Conservation (phyloP, 345 rosid species). For the Lepidium didymum region DNA sequence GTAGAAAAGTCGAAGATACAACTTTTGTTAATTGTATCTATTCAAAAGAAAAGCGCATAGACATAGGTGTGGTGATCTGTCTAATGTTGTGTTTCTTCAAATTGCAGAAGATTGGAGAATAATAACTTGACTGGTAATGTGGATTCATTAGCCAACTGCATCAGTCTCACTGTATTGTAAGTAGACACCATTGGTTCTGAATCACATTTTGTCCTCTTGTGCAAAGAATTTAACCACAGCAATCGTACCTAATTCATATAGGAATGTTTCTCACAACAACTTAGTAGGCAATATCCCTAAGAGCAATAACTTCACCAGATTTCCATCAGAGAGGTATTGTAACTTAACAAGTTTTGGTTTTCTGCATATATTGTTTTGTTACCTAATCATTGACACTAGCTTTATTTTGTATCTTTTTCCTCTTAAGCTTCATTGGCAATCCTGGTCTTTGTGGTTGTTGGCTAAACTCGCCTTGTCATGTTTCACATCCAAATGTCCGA, state of each 20-base stretch:
- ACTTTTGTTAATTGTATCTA: neutral
- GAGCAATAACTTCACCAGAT: slow-evolving; percentile 71
- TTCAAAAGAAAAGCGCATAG: neutral
- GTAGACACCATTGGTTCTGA: slow-evolving; percentile 19
- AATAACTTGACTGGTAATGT: slow-evolving; percentile 86
- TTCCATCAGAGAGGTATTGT: slow-evolving; percentile 59
- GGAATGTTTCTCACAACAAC: slow-evolving; percentile 83
- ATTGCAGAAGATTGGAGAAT: slow-evolving; percentile 65
- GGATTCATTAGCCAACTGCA: slow-evolving; percentile 56
- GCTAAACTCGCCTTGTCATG: slow-evolving; percentile 58
- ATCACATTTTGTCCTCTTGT: neutral
- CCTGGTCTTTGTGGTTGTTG: slow-evolving; percentile 75
- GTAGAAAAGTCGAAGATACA: neutral
- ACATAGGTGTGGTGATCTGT: neutral
- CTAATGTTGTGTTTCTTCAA: neutral
- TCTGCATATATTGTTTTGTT: neutral
- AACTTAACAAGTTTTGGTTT: neutral
- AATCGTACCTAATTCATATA: slow-evolving; percentile 22
- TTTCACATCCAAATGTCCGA: slow-evolving; percentile 51
- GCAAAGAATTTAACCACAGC: neutral
- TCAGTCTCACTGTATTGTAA: slow-evolving; percentile 60
- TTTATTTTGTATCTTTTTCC: neutral
- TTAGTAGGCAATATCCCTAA: slow-evolving; percentile 72
- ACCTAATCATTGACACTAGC: neutral
- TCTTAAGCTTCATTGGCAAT: slow-evolving; percentile 74